A percentile compares a stretch with the other conserved stretches of the same genome.
Conservation (phyloP, 1,139 yeast genomes). For the Debaryomycetaceae sp. region DNA sequence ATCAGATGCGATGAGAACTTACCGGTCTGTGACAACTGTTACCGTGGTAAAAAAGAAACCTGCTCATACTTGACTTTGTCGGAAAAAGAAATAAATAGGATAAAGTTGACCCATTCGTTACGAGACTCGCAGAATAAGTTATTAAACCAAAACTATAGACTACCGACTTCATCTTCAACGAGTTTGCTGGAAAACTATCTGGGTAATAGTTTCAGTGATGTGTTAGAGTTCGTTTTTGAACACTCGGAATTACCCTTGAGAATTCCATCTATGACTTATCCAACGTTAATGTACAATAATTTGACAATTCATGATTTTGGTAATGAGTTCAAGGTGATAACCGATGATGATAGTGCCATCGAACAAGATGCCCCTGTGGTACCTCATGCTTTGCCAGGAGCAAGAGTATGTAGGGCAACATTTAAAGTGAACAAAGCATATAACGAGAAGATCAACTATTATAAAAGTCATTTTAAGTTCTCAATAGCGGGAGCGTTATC, state of each 20-base stretch:
- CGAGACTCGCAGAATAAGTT: constrained; percentile 28
- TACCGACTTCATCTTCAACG: constrained; percentile 23
- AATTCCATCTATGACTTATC: constrained; percentile 21
- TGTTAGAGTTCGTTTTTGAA: constrained; percentile 26
- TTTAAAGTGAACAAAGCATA: not conserved
- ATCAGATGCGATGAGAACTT: constrained; percentile 46
- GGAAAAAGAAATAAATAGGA: constrained; percentile 22
- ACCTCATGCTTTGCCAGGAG: not conserved
- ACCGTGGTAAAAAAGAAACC: constrained; percentile 24
- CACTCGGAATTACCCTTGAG: constrained; percentile 19
- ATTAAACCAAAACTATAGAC: constrained; percentile 23
- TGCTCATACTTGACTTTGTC: constrained; percentile 33
- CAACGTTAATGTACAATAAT: constrained; percentile 23
- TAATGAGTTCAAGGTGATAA: constrained; percentile 14
- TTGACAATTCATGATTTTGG: constrained; percentile 18
- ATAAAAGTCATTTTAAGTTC: not conserved
- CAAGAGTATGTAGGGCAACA: not conserved
- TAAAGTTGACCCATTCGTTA: constrained; percentile 26
- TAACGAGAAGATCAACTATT: not conserved
- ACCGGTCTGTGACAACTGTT: constrained; percentile 42
- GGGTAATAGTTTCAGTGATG: not conserved
- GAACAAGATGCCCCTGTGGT: not conserved
- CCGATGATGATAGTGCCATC: constrained; percentile 7
- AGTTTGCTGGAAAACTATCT: constrained; percentile 1
- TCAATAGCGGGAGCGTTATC: not conserved